These are phyloP conservation scores for Nicotiana noctiflora DNA, from an alignment of 257 asterid genomes.

Conservation along the genomic window DNA sequence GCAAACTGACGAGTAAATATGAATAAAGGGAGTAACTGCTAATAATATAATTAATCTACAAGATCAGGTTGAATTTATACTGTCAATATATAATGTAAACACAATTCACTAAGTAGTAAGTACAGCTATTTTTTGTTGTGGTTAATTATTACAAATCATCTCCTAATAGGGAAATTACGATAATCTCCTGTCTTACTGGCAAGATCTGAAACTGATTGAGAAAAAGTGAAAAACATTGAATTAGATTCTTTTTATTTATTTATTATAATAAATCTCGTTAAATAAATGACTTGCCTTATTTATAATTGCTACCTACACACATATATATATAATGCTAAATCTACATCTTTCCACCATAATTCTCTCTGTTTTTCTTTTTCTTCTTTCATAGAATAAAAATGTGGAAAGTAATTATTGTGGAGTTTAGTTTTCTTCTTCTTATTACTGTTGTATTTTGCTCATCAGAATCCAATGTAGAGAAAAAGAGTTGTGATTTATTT, in stretches of 20 bases:
- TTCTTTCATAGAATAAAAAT: background rate
- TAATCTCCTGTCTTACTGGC: background rate
- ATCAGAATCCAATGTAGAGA: background rate
- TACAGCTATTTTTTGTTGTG: background rate
- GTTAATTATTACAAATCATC: background rate
- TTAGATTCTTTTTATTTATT: background rate
- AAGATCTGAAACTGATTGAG: background rate
- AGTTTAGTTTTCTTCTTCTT: background rate
- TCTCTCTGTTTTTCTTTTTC: background rate
- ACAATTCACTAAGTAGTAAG: no score
- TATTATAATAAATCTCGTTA: background rate
- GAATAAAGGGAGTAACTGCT: no score
- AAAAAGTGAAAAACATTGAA: background rate
- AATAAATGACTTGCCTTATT: background rate
- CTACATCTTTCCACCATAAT: background rate
- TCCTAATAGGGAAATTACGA: background rate
- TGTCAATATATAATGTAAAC: no score
- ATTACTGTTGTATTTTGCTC: background rate
- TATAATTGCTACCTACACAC: background rate
- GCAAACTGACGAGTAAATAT: no score
- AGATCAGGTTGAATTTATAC: no score
- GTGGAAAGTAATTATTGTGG: background rate
- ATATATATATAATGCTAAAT: background rate
- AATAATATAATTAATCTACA: no score
- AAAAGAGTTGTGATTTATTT: slow-evolving; percentile 35